Percentiles rank a stretch among this genome's conserved stretches.
Evolutionary conservation across 169 alveolate genomes (phyloP).

Genomic region (Eimeria praecox): DNA sequence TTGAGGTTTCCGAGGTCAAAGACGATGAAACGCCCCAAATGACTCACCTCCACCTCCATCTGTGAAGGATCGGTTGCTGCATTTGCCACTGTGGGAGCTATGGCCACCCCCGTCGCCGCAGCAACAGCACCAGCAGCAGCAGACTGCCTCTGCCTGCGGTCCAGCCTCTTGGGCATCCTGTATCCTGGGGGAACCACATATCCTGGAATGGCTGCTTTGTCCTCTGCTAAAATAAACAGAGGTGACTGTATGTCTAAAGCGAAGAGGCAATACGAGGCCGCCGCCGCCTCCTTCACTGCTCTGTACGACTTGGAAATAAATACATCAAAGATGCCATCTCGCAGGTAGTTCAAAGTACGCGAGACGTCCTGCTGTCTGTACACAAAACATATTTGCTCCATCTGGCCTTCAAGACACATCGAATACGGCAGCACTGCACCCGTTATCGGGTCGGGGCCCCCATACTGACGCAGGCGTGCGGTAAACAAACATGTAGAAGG

Average conservation of each 20-base stretch:
- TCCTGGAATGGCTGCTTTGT: conserved; percentile 84
- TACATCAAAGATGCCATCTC: conserved; percentile 92
- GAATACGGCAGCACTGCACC: conserved; percentile 55
- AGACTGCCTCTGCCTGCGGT: neutral
- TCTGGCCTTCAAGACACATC: conserved; percentile 63
- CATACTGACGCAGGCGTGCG: conserved; percentile 70
- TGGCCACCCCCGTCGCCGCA: neutral
- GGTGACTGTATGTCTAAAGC: conserved; percentile 86
- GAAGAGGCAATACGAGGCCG: conserved; percentile 84
- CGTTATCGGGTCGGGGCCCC: conserved; percentile 62
- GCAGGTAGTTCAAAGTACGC: conserved; percentile 88
- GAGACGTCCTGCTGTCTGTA: conserved; percentile 89
- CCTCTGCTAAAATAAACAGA: conserved; percentile 85
- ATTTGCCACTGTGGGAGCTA: neutral
- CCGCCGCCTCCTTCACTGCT: conserved; percentile 91
- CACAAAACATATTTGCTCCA: conserved; percentile 79
- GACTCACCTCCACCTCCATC: conserved; percentile 83
- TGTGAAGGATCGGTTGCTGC: neutral
- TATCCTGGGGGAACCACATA: conserved; percentile 53
- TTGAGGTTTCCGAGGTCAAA: conserved; percentile 87
- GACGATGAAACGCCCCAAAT: conserved; percentile 84
- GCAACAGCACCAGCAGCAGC: conserved; percentile 11
- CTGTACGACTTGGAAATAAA: conserved; percentile 89
- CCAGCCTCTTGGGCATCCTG: conserved; percentile 25
- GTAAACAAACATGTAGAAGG: conserved; percentile 30